These are phyloP conservation scores for Fraxinus sp. DNA, from an alignment of 305 asterid genomes.

Conservation along the genomic window DNA sequence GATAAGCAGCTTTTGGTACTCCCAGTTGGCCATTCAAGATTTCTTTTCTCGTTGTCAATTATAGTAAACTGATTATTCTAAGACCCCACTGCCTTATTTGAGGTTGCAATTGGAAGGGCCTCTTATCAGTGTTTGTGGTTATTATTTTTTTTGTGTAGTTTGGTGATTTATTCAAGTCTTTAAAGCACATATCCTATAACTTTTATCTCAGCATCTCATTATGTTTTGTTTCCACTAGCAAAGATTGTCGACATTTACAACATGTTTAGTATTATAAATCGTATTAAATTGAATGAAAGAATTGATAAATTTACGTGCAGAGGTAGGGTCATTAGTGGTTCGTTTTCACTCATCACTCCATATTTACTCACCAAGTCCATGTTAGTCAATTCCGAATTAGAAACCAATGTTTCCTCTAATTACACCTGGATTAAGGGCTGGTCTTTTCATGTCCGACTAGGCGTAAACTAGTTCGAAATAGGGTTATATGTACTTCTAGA, in stretches of 20 bases:
- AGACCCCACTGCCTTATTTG: constrained; percentile 2
- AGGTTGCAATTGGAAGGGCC: neutral
- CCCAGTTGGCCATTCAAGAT: neutral
- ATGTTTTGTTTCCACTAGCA: neutral
- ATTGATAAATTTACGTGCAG: neutral
- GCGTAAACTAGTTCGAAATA: neutral
- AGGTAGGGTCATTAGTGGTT: neutral
- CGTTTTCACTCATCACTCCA: neutral
- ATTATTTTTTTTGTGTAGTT: neutral
- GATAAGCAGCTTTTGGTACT: neutral
- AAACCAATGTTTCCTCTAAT: neutral
- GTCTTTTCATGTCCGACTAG: neutral
- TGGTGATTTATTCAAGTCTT: neutral
- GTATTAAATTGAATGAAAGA: too few species aligned
- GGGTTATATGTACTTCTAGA: neutral
- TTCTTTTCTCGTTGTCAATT: neutral
- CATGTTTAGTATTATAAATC: neutral
- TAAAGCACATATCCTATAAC: neutral
- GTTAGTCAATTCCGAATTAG: too few species aligned
- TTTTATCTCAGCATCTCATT: neutral
- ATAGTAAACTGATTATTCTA: neutral
- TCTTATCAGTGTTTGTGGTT: constrained; percentile 10
- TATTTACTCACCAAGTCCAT: neutral
- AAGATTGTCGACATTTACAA: neutral
- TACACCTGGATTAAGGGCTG: neutral